Evolutionary conservation across 257 asterid genomes (phyloP).

Genomic region (Voacanga thouarsii): DNA sequence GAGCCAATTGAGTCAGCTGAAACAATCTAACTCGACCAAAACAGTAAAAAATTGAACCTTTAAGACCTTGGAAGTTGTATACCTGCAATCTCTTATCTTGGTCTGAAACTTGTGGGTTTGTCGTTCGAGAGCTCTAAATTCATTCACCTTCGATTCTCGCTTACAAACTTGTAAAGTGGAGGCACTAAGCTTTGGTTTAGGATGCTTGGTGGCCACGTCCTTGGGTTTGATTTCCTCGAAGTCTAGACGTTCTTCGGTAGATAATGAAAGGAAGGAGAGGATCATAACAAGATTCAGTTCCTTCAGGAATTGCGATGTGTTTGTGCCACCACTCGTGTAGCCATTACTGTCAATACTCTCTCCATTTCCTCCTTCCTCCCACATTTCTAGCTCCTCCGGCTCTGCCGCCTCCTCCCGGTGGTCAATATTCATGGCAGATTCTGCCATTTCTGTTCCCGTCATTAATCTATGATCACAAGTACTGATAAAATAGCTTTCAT

Average conservation of each 20-base stretch:
- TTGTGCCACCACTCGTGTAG: neutral
- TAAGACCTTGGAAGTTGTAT: neutral
- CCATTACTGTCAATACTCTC: constrained; percentile 5
- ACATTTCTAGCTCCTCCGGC: neutral
- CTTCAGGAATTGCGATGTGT: constrained; percentile 13
- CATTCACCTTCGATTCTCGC: constrained; percentile 11
- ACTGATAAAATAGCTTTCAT: neutral
- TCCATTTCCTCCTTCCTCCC: constrained; percentile 9
- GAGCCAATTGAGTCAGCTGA: neutral
- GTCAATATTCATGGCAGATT: constrained; percentile 1
- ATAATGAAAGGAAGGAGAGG: constrained; percentile 42
- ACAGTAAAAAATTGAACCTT: neutral
- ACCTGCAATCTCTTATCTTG: constrained; percentile 32
- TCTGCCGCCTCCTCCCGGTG: neutral
- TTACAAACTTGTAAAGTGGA: neutral
- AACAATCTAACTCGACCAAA: too few species aligned
- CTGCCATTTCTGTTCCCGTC: constrained; percentile 21
- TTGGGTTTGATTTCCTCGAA: constrained; percentile 3
- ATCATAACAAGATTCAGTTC: constrained; percentile 44
- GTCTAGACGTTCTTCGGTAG: constrained; percentile 17
- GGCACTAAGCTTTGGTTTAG: neutral
- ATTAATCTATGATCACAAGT: neutral
- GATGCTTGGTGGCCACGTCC: neutral
- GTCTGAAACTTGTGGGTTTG: constrained; percentile 15
- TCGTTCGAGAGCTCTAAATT: constrained; percentile 12